Conservation (phyloP, 1,139 yeast genomes). For the Suhomyces terraborum region DNA sequence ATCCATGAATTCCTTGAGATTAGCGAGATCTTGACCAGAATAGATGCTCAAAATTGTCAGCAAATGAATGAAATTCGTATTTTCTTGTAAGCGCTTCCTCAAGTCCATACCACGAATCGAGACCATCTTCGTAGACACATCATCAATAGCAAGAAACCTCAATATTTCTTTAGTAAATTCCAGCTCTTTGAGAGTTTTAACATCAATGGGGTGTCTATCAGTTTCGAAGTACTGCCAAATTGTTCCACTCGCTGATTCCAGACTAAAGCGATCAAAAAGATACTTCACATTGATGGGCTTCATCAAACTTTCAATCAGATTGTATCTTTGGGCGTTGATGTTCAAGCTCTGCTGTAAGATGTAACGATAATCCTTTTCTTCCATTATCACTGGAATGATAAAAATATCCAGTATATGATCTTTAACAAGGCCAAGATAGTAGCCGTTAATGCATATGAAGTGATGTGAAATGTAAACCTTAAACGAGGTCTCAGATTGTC, state of each 20-base stretch:
- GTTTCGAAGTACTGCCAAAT: background rate
- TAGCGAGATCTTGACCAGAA: background rate
- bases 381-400: slow-evolving; percentile 1
- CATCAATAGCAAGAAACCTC: slow-evolving; percentile 13
- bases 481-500: slow-evolving; percentile 2
- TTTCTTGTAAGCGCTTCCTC: slow-evolving; percentile 6
- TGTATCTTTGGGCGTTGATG: background rate
- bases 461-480: slow-evolving; percentile 15
- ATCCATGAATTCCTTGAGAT: background rate
- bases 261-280: slow-evolving; percentile 15
- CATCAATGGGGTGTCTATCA: background rate
- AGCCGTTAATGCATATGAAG: slow-evolving; percentile 17
- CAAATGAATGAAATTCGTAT: slow-evolving; percentile 16
- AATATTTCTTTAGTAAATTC: slow-evolving; percentile 1
- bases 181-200: slow-evolving; percentile 4
- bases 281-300: slow-evolving; percentile 17
- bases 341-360: slow-evolving; percentile 3
- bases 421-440: slow-evolving; percentile 8
- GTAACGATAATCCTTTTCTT: background rate
- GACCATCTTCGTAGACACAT: slow-evolving; percentile 12
- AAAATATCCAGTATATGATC: background rate
- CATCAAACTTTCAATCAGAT: background rate
- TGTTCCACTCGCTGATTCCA: background rate
- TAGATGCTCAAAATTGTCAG: slow-evolving; percentile 3
- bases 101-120: background rate